Percentiles rank a stretch among this genome's conserved stretches.
Conservation (phyloP, 441 rosid species). For the Arabidopsis lyrata region DNA sequence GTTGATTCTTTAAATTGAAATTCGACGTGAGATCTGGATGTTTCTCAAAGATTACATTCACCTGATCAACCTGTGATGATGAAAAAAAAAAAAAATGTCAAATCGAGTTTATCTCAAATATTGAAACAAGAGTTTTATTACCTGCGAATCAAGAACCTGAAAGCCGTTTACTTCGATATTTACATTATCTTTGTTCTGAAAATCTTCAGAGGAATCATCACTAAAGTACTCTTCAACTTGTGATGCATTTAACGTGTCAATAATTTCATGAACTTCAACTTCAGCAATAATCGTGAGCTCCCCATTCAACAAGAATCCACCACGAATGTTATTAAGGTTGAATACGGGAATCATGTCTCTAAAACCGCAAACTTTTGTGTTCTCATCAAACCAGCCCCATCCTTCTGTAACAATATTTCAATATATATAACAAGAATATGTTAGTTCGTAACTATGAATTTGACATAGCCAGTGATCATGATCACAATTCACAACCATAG, state of each 20-base stretch:
- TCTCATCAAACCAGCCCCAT: neutral
- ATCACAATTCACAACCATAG: neutral
- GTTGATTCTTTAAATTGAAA: conserved; percentile 33
- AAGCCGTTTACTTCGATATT: conserved; percentile 10
- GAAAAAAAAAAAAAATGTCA: neutral
- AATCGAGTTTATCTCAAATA: neutral
- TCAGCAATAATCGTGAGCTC: neutral
- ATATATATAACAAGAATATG: too few species aligned
- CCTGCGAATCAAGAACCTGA: conserved; percentile 11
- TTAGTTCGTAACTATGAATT: neutral
- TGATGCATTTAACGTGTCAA: neutral
- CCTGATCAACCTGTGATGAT: conserved; percentile 9
- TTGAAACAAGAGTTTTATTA: neutral
- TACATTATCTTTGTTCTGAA: neutral
- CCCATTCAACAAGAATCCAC: conserved; percentile 11
- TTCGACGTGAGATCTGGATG: conserved; percentile 34
- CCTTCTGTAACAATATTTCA: neutral
- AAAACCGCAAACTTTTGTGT: neutral
- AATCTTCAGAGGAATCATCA: conserved; percentile 1
- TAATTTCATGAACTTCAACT: neutral
- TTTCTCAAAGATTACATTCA: conserved; percentile 35
- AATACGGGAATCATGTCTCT: neutral
- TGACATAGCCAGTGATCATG: neutral
- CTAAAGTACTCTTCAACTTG: neutral
- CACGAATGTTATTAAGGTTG: neutral